A percentile compares a stretch with the other conserved stretches of the same genome.
These are phyloP conservation scores for Leptomonas pyrrhocoris DNA, from an alignment of 208 protist species.

Conservation along the genomic window DNA sequence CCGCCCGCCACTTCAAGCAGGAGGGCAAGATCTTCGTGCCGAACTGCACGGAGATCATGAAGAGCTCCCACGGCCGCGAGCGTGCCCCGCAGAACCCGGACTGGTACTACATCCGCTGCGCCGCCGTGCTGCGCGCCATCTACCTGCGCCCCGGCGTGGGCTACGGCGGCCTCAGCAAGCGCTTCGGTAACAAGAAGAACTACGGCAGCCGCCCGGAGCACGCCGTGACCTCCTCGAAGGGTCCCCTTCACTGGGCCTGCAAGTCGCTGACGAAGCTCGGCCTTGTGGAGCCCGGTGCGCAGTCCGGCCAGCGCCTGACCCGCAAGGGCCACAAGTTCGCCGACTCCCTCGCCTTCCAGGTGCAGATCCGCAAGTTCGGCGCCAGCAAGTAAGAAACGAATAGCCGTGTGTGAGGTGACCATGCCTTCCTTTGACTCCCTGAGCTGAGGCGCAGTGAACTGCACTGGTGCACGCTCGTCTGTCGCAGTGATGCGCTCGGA, in stretches of 20 bases:
- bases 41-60: conserved; percentile 97
- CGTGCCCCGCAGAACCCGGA: conserved; percentile 96
- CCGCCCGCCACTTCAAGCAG: conserved; percentile 96
- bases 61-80: conserved; percentile 96
- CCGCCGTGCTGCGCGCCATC: conserved; percentile 96
- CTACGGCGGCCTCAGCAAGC: conserved; percentile 93
- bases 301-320: conserved; percentile 93
- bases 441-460: no score
- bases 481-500: not conserved
- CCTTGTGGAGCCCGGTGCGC: conserved; percentile 86
- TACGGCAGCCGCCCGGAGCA: conserved; percentile 89
- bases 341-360: conserved; percentile 95
- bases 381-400: conserved; percentile 3
- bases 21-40: conserved; percentile 94
- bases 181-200: conserved; percentile 94
- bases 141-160: conserved; percentile 95
- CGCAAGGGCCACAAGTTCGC: conserved; percentile 93
- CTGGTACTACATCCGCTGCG: conserved; percentile 98
- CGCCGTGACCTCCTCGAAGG: conserved; percentile 78
- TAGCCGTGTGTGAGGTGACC: no score
- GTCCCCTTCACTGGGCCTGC: conserved; percentile 94
- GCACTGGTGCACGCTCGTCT: no score
- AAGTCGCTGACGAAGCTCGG: conserved; percentile 94
- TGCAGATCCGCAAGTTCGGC: conserved; percentile 72
- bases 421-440: no score